Evolutionary conservation across 2,329 filamentous ascomycete genomes (phyloP), one percentile per base, ranked within the genome.

Genomic region (Aurifilum marmelostoma): DNA sequence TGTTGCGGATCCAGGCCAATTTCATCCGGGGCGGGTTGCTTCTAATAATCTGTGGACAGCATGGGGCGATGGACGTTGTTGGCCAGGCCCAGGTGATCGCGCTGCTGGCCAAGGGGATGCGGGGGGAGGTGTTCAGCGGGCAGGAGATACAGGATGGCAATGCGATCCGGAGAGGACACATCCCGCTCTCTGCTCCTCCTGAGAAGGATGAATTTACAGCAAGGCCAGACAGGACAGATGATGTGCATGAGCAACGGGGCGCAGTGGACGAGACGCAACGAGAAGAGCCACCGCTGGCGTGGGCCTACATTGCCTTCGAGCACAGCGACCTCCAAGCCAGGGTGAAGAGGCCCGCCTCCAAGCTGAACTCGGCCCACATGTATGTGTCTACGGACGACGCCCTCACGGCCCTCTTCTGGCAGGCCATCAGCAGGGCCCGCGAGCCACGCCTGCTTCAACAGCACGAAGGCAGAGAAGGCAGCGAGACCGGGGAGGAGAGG

Each of bases 351-450:
- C 43, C 73, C 0, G 82, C 83, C 3, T 74, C 74, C 8, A 58
- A 73, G 66, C 71, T 73, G 12, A 65, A 69, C 75, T 27, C 24
- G 64, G 2, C n/a, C n/a, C 60, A 73, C 5, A 69, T 69, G 2
- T 87, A 80, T 71, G 74, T 87, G 29, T 85, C 85, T 1, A 88
- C 85, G 0, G 85, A 89, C 67, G 86, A 89, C 72, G 78, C 81
- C 3, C 75, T 88, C 18, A 83, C 76, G 2, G 84, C 84, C 0
- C 82, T 87, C 61, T 76, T 87, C 67, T 88, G 83, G 83, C 79
- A 84, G 69, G 78, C 77, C 0, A 72, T 84, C 12, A 75, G 77
- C 0, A 81, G 81, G 39, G 80, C 78, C 0, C 81, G 86, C 18
- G 73, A 78, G 0, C 69, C 76, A 0, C 80, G 82, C 1, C 69